Conservation (phyloP, 2,329 filamentous ascomycete genomes). For the Diaporthe sp. region DNA sequence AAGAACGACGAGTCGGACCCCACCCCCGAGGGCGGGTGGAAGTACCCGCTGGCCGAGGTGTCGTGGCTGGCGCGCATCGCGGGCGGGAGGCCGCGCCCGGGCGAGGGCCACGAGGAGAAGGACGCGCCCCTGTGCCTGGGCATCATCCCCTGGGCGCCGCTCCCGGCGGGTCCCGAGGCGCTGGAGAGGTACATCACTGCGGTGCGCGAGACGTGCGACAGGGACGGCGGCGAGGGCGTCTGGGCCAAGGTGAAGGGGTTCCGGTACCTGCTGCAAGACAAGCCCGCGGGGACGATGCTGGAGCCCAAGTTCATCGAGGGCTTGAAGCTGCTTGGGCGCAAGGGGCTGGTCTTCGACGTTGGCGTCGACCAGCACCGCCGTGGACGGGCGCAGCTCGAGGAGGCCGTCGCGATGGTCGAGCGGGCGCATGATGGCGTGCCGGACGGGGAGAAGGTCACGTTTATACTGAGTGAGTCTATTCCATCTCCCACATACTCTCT, state of each 20-base stretch:
- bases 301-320: slow-evolving; percentile 74
- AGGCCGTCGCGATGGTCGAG: slow-evolving; percentile 78
- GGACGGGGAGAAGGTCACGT: slow-evolving; percentile 71
- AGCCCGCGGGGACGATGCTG: slow-evolving; percentile 76
- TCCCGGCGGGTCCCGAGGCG: slow-evolving; percentile 73
- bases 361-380: slow-evolving; percentile 86
- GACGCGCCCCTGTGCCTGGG: slow-evolving; percentile 73
- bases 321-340: slow-evolving; percentile 74
- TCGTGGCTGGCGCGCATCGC: slow-evolving; percentile 77
- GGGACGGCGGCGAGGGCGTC: slow-evolving; percentile 67
- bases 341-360: slow-evolving; percentile 82
- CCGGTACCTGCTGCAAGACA: slow-evolving; percentile 86
- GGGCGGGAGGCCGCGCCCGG: slow-evolving; percentile 67
- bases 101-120: slow-evolving; percentile 69
- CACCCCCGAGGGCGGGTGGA: slow-evolving; percentile 68
- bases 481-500: background rate
- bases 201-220: slow-evolving; percentile 64
- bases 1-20: slow-evolving; percentile 66
- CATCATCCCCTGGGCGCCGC: slow-evolving; percentile 88
- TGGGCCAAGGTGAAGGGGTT: slow-evolving; percentile 83
- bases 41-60: slow-evolving; percentile 79
- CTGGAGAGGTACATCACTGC: slow-evolving; percentile 76
- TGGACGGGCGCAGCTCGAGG: slow-evolving; percentile 80
- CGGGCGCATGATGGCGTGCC: slow-evolving; percentile 73
- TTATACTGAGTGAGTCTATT: slow-evolving; percentile 77